A percentile compares a stretch with the other conserved stretches of the same genome.
Conservation (phyloP, 345 rosid genomes). For the Syzygium aqueum region DNA sequence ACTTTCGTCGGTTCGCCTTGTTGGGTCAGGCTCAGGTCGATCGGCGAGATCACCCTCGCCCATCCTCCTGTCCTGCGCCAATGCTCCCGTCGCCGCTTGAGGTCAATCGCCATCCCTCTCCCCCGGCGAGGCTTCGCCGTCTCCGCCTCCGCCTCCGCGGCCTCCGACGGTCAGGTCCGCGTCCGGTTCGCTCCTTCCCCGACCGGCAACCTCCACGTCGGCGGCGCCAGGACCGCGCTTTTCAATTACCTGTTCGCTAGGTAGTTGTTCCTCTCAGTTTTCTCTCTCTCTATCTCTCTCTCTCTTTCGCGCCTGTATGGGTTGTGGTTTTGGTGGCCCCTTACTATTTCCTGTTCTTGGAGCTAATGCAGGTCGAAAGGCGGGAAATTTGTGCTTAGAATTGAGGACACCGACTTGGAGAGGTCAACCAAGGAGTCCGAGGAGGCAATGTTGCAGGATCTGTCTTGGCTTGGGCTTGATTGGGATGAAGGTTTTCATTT, state of each 20-base stretch:
- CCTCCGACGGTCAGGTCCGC: conserved; percentile 34
- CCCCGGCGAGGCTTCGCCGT: conserved; percentile 10
- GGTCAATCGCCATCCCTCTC: background rate
- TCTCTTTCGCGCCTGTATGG: background rate
- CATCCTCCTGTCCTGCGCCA: conserved; percentile 13
- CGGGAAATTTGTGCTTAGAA: conserved; percentile 82
- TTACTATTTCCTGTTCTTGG: background rate
- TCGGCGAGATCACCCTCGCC: conserved; percentile 31
- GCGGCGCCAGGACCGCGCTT: conserved; percentile 97
- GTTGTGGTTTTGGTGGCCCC: background rate
- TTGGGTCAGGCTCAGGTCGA: conserved; percentile 41
- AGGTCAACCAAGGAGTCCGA: conserved; percentile 89
- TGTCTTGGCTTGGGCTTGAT: conserved; percentile 85
- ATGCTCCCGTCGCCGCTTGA: background rate
- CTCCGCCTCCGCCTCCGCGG: background rate
- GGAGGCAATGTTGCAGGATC: conserved; percentile 85
- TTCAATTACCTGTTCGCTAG: conserved; percentile 92
- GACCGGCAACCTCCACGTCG: conserved; percentile 92
- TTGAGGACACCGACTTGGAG: conserved; percentile 92
- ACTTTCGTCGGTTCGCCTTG: conserved; percentile 32
- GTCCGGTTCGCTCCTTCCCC: conserved; percentile 99
- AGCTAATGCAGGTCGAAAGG: conserved; percentile 57
- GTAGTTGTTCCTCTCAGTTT: background rate
- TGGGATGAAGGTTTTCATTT: conserved; percentile 75
- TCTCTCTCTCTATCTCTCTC: background rate